Base-by-base conservation (phyloP, 495 filamentous ascomycete genomes). In the Cladorrhinum samala region DNA sequence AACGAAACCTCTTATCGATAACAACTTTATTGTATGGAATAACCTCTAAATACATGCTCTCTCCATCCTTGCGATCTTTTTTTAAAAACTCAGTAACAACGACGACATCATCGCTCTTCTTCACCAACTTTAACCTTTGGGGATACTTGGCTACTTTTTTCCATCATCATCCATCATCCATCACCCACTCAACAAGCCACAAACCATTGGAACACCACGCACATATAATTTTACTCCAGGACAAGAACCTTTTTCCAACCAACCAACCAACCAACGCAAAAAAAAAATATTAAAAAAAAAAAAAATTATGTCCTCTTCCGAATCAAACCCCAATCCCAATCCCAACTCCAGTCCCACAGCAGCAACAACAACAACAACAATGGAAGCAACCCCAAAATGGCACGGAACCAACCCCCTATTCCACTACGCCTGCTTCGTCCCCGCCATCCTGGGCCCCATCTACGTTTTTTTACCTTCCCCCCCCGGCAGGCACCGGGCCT, bases 381-480 rank as follows among this genome's bases (percentile, higher is more conserved):
- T 47, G n/a, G n/a, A n/a, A n/a, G 42, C 43, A 14, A 51, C 27
- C 20, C 50, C 18, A 1, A 30, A 27, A 18, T 33, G 27, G 27
- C 5, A 58, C 45, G 56, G 50, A 36, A 56, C 52, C 45, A 52
- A 55, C 51, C 68, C 71, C 20, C 70, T 85, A 58, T 67, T 81
- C 43, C 81, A 82, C 73, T 78, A 80, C 62, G 59, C 79, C 48
- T 83, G 88, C 9, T 61, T 84, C 8, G 77, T 68, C 47, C 78
- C 85, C 60, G 73, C 92, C 48, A 57, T 95, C 50, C 73, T 80
- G 23, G 82, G 83, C 36, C 89, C 91, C 1, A 59, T 87, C 47
- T 80, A 89, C 33, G 77, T 87, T 46, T 70, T 81, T 52, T 76
- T 95, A 13, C 92, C 92, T 2, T 88, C 89, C 0, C 86, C 91